Evolutionary conservation across 768 basidiomycete species (phyloP).

Genomic region (Russula dissimulans): DNA sequence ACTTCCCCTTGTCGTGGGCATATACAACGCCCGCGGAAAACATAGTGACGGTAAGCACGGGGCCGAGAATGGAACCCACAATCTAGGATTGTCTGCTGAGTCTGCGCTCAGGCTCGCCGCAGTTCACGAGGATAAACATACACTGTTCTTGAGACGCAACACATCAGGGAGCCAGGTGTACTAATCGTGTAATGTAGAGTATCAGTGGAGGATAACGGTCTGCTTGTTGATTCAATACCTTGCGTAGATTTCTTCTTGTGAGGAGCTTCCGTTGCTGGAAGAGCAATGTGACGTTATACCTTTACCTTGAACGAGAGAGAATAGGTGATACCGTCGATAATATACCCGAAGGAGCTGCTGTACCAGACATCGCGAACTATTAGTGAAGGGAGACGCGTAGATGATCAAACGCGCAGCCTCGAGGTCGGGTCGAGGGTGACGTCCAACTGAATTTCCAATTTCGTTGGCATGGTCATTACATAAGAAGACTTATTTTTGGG

Average conservation of each 20-base stretch:
- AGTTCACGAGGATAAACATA: conserved; percentile 30
- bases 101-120: neutral
- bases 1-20: conserved; percentile 46
- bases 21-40: conserved; percentile 59
- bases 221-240: conserved; percentile 9
- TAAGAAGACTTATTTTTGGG: neutral
- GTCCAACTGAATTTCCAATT: too few species aligned
- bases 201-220: neutral
- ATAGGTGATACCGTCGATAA: neutral
- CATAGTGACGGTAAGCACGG: conserved; percentile 74
- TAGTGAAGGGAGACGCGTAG: neutral
- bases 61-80: conserved; percentile 62
- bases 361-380: neutral
- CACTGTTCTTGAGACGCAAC: conserved; percentile 72
- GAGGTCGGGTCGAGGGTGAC: too few species aligned
- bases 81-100: conserved; percentile 38
- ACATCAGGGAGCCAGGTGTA: conserved; percentile 91
- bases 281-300: neutral
- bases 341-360: neutral
- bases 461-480: too few species aligned
- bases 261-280: conserved; percentile 17
- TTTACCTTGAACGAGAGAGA: neutral
- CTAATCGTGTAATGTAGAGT: conserved; percentile 28
- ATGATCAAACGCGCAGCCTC: neutral
- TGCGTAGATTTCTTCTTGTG: conserved; percentile 13